Base-by-base conservation (phyloP, 345 rosid species). In the Adansonia digitata region DNA sequence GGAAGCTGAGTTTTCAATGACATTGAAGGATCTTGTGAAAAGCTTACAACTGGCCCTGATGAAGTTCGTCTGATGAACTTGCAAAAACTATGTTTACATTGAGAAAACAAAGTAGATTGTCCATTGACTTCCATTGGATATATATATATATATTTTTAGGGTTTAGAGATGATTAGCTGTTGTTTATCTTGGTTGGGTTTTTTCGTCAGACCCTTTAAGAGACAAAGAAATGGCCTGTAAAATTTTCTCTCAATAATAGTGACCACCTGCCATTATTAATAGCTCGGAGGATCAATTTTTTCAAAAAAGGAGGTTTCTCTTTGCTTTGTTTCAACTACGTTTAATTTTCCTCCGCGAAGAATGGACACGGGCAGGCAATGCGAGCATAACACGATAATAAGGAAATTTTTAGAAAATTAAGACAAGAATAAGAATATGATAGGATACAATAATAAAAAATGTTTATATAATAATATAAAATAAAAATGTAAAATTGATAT, bases 1-100 rank as follows among this genome's bases (percentile, higher is more conserved):
- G 89, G 91, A 86, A 29, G 74, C 18, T 26, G 89, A 82, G 40
- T 82, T 77, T 66, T 53, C 82, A 35, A 72, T 77, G 83, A 81
- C 76, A 70, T 67, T 79, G 59, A 77, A 86, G 75, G 94, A 92
- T 82, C 83, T 92, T 66, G 85, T 86, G 72, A 84, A 72, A 56
- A 83, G 76, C 68, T 76, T 92, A 27, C 82, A 88, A 77, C 81
- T 68, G 35, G 83, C 87, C 56, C 69, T 87, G 61, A 67, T 81
- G 43, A 74, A 77, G 76, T 73, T 80, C 82, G 82, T 75, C 55
- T 85, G 76, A 73, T 11, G 73, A 24, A 66, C 24, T 7, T 6
- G 43, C 63, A 31, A 65, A n/a, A 51, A 37, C 51, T 31, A 34
- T 37, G 17, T 72, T 40, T 10, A 42, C 14, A 22, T 22, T 22